These are phyloP conservation scores for Fomitopsis serialis DNA, from an alignment of 768 basidiomycete species.

Conservation along the genomic window DNA sequence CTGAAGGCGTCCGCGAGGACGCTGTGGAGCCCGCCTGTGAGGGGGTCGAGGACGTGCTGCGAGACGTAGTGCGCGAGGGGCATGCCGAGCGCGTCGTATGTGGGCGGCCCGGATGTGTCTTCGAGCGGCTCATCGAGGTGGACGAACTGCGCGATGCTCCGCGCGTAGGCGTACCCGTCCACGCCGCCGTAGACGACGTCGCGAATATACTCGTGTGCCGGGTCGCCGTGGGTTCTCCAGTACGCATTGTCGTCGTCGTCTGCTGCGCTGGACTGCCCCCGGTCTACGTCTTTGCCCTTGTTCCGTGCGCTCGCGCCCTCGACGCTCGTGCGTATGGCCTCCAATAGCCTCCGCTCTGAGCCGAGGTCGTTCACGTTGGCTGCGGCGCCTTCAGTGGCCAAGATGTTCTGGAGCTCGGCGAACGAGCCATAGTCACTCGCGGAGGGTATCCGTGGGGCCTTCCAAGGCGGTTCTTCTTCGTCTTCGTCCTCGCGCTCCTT, in stretches of 20 bases:
- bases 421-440: conserved; percentile 60
- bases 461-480: conserved; percentile 37
- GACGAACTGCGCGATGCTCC: conserved; percentile 74
- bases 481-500: conserved; percentile 50
- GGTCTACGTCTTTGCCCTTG: background rate
- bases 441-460: conserved; percentile 46
- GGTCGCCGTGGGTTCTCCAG: conserved; percentile 45
- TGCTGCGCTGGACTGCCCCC: conserved; percentile 1
- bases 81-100: conserved; percentile 22
- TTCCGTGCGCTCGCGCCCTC: conserved; percentile 3
- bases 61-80: conserved; percentile 37
- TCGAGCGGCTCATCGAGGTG: conserved; percentile 19
- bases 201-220: conserved; percentile 60
- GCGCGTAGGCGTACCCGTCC: conserved; percentile 70
- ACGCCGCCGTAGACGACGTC: conserved; percentile 79
- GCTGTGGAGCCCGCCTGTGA: conserved; percentile 37
- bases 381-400: conserved; percentile 19
- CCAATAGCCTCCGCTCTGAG: conserved; percentile 25
- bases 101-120: conserved; percentile 1
- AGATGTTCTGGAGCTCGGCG: conserved; percentile 42
- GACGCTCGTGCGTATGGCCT: conserved; percentile 14
- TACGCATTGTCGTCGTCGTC: conserved; percentile 25
- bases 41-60: conserved; percentile 32
- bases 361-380: conserved; percentile 17
- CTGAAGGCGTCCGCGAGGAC: conserved; percentile 26